phyloP scores from a whole-genome alignment of 495 filamentous ascomycete species.

The Talaromyces wortmannii region DNA sequence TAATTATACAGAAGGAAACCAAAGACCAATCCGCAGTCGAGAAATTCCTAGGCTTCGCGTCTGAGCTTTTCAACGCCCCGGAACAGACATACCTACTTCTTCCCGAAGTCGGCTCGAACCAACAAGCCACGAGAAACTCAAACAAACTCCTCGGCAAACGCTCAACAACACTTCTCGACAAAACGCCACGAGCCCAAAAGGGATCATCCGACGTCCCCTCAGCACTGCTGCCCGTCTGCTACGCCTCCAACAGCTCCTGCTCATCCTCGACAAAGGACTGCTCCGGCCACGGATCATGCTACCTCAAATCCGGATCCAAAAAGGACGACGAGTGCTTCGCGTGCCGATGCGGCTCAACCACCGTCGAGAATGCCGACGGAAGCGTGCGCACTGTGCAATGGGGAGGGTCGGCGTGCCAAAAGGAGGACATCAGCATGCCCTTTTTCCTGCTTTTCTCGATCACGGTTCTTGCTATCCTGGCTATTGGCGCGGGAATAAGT shows the following conservation, averaged over 20 bases:
- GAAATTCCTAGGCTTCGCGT: neutral
- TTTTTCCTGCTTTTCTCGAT: conserved; percentile 81
- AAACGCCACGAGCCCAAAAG: neutral
- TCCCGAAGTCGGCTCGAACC: neutral
- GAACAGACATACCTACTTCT: neutral
- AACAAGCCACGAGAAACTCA: too few relatives aligned
- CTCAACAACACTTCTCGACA: too few relatives aligned
- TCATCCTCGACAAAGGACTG: conserved; percentile 58
- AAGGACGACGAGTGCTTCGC: conserved; percentile 56
- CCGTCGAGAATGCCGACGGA: conserved; percentile 39
- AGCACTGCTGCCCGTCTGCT: conserved; percentile 46
- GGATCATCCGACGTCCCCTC: conserved; percentile 7
- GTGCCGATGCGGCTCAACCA: conserved; percentile 60
- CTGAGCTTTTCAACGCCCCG: neutral
- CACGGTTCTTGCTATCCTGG: conserved; percentile 52
- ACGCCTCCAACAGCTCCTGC: conserved; percentile 55
- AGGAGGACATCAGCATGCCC: conserved; percentile 77
- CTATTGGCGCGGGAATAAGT: conserved; percentile 60
- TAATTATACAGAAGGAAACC: neutral
- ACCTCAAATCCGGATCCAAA: conserved; percentile 45
- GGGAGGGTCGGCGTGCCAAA: conserved; percentile 85
- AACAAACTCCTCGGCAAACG: too few relatives aligned
- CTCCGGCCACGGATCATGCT: conserved; percentile 68
- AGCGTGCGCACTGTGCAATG: conserved; percentile 51
- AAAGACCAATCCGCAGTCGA: neutral